Percentiles rank a stretch among this genome's conserved stretches.
Evolutionary conservation across 345 rosid genomes (phyloP).

Genomic region (Acer campestre): DNA sequence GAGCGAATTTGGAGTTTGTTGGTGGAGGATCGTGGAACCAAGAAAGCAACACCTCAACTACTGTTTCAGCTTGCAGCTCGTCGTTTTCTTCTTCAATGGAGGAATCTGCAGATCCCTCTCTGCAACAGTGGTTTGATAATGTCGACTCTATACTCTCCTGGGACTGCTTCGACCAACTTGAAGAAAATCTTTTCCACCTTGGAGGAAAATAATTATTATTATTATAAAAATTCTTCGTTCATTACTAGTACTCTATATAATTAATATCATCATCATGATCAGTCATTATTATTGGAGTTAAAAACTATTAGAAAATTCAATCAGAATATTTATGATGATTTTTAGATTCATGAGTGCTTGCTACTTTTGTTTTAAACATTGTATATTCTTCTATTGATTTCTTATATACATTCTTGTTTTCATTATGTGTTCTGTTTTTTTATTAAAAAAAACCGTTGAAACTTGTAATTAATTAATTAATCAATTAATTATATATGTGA

Average conservation of each 20-base stretch:
- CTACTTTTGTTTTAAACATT: not conserved
- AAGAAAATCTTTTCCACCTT: slow-evolving; percentile 40
- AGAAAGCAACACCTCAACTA: slow-evolving; percentile 39
- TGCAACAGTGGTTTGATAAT: slow-evolving; percentile 57
- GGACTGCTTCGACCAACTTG: slow-evolving; percentile 54
- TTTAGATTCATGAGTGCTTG: not conserved
- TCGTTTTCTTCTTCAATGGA: slow-evolving; percentile 28
- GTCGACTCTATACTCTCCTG: slow-evolving; percentile 64
- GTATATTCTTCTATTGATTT: not conserved
- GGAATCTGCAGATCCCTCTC: slow-evolving; percentile 24
- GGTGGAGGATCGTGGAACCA: slow-evolving; percentile 26
- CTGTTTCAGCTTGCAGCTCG: slow-evolving; percentile 34
- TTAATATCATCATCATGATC: too few relatives aligned
- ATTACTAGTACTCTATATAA: too few relatives aligned
- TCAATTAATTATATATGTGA: too few relatives aligned
- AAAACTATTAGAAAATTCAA: too few relatives aligned
- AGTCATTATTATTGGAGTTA: too few relatives aligned
- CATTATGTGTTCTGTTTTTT: not conserved
- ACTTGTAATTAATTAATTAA: not conserved
- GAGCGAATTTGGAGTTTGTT: slow-evolving; percentile 38
- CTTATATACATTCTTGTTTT: not conserved
- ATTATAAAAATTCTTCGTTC: too few relatives aligned
- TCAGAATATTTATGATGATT: too few relatives aligned
- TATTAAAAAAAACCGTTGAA: not conserved
- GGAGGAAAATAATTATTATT: slow-evolving; percentile 27